A percentile compares a stretch with the other conserved stretches of the same genome.
These are phyloP conservation scores for Colletotrichum filicis DNA, from an alignment of 2,329 filamentous ascomycete genomes.

Conservation along the genomic window DNA sequence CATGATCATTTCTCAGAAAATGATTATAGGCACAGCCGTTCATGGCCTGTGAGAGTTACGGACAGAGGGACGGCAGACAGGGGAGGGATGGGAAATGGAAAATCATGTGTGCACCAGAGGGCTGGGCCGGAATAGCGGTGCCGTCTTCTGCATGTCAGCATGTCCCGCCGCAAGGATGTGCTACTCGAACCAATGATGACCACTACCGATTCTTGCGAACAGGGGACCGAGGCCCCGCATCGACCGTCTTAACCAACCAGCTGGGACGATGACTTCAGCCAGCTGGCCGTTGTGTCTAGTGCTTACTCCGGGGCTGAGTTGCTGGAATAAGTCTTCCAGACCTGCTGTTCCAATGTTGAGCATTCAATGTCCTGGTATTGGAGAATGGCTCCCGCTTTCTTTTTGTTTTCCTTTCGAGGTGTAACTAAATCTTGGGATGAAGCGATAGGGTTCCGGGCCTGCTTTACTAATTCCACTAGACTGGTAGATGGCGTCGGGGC, in stretches of 20 bases:
- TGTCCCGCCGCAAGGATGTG: not conserved
- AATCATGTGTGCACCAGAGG: not conserved
- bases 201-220: not conserved
- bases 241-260: not conserved
- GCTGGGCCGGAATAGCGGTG: not conserved
- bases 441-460: not conserved
- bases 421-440: not conserved
- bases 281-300: not conserved
- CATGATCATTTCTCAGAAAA: not conserved
- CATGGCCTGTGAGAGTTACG: no score
- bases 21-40: not conserved
- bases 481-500: not conserved
- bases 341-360: not conserved
- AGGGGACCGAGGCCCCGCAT: not conserved
- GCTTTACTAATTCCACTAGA: not conserved
- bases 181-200: not conserved
- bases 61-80: not conserved
- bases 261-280: not conserved
- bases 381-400: no score
- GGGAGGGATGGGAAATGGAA: not conserved
- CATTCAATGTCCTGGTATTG: not conserved
- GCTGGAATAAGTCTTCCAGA: not conserved
- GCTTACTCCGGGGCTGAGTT: not conserved
- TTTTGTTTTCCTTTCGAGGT: no score
- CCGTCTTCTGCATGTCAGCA: not conserved